Conservation (phyloP, 139 green algal genomes). For the Marvania coccoides region DNA sequence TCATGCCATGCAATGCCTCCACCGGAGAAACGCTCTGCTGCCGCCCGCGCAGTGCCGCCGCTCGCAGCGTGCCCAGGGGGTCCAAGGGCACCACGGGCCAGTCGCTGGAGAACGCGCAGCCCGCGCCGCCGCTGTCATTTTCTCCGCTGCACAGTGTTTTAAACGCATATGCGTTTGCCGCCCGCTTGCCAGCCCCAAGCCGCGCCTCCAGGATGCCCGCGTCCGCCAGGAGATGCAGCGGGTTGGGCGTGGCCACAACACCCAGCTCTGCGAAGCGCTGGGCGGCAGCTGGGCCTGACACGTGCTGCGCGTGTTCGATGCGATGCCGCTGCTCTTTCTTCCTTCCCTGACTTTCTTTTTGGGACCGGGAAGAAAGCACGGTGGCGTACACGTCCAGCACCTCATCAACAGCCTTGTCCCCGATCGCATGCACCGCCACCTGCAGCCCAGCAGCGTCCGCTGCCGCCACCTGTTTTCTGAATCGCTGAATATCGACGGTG, state of each 20-base stretch:
- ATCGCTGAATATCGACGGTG: not conserved
- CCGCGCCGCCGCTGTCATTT: slow-evolving; percentile 12
- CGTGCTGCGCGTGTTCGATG: slow-evolving; percentile 56
- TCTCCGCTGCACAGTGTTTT: slow-evolving; percentile 14
- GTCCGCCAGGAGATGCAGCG: slow-evolving; percentile 59
- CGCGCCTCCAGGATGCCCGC: slow-evolving; percentile 25
- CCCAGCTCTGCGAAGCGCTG: slow-evolving; percentile 13
- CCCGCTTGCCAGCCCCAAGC: slow-evolving; percentile 29
- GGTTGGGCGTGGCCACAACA: slow-evolving; percentile 45
- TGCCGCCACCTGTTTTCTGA: slow-evolving; percentile 3
- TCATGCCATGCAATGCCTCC: not conserved
- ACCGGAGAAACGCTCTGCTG: not conserved
- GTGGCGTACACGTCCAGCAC: slow-evolving; percentile 26
- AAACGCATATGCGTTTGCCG: slow-evolving; percentile 30
- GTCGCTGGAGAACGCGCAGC: slow-evolving; percentile 40
- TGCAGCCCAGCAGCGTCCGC: slow-evolving; percentile 19
- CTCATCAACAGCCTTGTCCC: slow-evolving; percentile 64
- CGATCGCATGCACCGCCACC: slow-evolving; percentile 68
- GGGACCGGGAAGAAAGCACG: too few species aligned
- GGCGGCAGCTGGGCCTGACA: slow-evolving; percentile 19
- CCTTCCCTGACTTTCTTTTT: too few species aligned
- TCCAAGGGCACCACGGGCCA: slow-evolving; percentile 61
- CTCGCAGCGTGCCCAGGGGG: slow-evolving; percentile 14
- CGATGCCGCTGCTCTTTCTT: slow-evolving; percentile 1
- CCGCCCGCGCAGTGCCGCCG: not conserved